phyloP scores from a whole-genome alignment of 2,329 filamentous ascomycete species.

The Colletotrichum sp. region DNA sequence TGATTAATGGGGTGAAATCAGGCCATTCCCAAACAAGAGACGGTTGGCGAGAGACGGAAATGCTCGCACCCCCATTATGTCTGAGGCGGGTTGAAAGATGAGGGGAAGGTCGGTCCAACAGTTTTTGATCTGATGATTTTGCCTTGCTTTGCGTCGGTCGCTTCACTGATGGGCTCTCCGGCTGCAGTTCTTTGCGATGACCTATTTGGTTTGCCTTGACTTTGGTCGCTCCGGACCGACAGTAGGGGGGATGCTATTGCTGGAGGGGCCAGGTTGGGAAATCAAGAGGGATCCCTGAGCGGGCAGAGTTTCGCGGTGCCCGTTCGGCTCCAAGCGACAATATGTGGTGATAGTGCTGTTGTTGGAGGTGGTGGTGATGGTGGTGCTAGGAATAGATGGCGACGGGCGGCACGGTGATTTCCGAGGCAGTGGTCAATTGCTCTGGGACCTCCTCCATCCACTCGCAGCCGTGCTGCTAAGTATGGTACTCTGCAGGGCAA shows the following conservation, averaged over 20 bases:
- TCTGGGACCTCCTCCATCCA: neutral
- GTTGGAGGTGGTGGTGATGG: neutral
- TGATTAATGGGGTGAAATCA: neutral
- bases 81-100: neutral
- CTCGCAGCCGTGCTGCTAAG: neutral
- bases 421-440: neutral
- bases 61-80: neutral
- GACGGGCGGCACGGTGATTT: neutral
- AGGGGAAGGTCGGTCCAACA: neutral
- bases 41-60: neutral
- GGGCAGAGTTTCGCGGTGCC: neutral
- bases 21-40: constrained; percentile 6
- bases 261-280: neutral
- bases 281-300: neutral
- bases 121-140: neutral
- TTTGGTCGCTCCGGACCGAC: neutral
- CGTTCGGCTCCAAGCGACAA: neutral
- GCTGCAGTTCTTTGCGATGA: neutral
- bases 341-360: neutral
- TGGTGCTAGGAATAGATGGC: constrained; percentile 10
- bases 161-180: neutral
- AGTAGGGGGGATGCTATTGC: neutral
- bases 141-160: neutral
- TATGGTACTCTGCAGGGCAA: neutral
- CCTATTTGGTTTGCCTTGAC: neutral